A percentile compares a stretch with the other conserved stretches of the same genome.
Conservation (phyloP, 352 stramenopile species). For the Globisporangium apiculatum region DNA sequence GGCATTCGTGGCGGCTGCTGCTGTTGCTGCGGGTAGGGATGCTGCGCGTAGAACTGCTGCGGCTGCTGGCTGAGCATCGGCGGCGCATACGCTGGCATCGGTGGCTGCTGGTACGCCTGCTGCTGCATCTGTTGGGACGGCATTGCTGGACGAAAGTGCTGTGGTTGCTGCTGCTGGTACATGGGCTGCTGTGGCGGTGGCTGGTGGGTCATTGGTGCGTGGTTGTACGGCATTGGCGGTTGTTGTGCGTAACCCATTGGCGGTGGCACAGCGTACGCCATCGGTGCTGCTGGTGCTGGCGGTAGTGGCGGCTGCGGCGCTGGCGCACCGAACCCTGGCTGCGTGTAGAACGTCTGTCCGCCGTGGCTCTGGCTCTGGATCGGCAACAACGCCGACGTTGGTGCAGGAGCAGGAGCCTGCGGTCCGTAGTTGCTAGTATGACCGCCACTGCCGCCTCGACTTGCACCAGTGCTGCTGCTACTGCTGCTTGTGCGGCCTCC, state of each 20-base stretch:
- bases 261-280: slow-evolving; percentile 18
- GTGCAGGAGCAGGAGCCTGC: not conserved
- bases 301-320: slow-evolving; percentile 1
- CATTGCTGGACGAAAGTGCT: slow-evolving; percentile 13
- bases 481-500: slow-evolving; percentile 4
- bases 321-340: slow-evolving; percentile 20
- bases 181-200: slow-evolving; percentile 14
- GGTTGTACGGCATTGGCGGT: slow-evolving; percentile 22
- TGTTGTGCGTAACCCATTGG: slow-evolving; percentile 29
- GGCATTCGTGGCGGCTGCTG: slow-evolving; percentile 1
- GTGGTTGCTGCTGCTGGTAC: slow-evolving; percentile 17
- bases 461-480: slow-evolving; percentile 12
- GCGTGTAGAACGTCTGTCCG: slow-evolving; percentile 45
- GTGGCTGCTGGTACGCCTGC: slow-evolving; percentile 8
- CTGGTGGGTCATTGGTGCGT: slow-evolving; percentile 14
- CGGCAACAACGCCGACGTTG: not conserved
- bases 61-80: not conserved
- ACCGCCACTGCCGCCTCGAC: slow-evolving; percentile 13
- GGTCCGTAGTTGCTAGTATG: slow-evolving; percentile 1
- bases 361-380: slow-evolving; percentile 38
- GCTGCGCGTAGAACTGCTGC: slow-evolving; percentile 4
- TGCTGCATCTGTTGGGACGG: slow-evolving; percentile 5
- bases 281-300: slow-evolving; percentile 1
- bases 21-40: too few species aligned
- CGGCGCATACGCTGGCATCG: not conserved